These are phyloP conservation scores for Zopfia rhizophila DNA, from an alignment of 2,329 filamentous ascomycete genomes.

Conservation along the genomic window DNA sequence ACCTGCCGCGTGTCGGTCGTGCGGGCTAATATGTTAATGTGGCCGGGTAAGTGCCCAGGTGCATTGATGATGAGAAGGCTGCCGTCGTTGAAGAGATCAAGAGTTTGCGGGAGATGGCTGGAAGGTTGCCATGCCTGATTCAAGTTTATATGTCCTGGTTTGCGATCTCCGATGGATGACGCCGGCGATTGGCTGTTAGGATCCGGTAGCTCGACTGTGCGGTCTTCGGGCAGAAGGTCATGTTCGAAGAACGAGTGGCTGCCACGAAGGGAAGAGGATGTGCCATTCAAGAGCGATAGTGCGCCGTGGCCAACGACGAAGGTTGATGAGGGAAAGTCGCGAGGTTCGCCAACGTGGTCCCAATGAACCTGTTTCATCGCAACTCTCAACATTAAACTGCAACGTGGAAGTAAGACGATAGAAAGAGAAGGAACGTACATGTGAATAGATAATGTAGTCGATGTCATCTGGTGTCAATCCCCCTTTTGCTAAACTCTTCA, in stretches of 20 bases:
- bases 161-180: neutral
- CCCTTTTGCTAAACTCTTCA: conserved; percentile 49
- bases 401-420: too few species aligned
- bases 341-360: conserved; percentile 56
- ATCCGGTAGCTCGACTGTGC: conserved; percentile 56
- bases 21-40: conserved; percentile 62
- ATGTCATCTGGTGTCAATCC: conserved; percentile 51
- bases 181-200: conserved; percentile 29
- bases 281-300: conserved; percentile 32
- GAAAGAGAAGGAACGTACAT: conserved; percentile 40
- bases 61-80: conserved; percentile 60
- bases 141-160: conserved; percentile 22
- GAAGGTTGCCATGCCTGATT: conserved; percentile 55
- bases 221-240: conserved; percentile 55
- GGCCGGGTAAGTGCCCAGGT: conserved; percentile 65
- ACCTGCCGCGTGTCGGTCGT: conserved; percentile 52
- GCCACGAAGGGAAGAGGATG: conserved; percentile 32
- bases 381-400: too few species aligned
- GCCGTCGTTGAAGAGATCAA: conserved; percentile 63
- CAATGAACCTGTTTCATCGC: conserved; percentile 55
- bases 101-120: conserved; percentile 54
- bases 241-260: conserved; percentile 56
- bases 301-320: conserved; percentile 54
- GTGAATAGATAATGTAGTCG: conserved; percentile 54
- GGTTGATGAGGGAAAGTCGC: conserved; percentile 47